Percentiles rank a stretch among this genome's conserved stretches.
Conservation (phyloP, 345 rosid species). For the Murraya koenigii region DNA sequence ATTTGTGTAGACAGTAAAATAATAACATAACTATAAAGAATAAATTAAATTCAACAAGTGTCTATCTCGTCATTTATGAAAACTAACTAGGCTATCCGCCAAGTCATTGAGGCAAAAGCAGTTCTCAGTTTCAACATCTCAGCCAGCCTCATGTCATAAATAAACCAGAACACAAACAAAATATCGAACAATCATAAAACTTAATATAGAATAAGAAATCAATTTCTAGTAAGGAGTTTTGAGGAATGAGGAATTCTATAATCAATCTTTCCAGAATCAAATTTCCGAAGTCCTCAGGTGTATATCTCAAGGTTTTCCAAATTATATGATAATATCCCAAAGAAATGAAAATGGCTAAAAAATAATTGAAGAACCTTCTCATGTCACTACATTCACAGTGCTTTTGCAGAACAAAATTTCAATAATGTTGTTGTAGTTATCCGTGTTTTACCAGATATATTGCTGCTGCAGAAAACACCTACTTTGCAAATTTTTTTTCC, state of each 20-base stretch:
- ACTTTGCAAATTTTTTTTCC: not conserved
- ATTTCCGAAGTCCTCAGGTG: not conserved
- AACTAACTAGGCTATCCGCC: not conserved
- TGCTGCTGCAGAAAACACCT: not conserved
- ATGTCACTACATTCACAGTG: not conserved
- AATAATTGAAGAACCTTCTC: not conserved
- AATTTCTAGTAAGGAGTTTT: not conserved
- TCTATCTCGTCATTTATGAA: not conserved
- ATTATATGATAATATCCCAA: not conserved
- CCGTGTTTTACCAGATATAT: not conserved
- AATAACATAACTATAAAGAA: not conserved
- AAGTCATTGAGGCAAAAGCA: not conserved
- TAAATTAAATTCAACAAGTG: not conserved
- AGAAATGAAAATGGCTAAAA: not conserved
- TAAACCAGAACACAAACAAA: not conserved
- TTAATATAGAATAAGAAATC: constrained; percentile 6
- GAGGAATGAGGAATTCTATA: not conserved
- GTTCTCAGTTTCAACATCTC: not conserved
- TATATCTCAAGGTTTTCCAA: not conserved
- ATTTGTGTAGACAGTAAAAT: not conserved
- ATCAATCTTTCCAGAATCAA: not conserved
- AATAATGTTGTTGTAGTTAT: not conserved
- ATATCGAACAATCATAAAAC: not conserved
- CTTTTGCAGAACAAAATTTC: not conserved
- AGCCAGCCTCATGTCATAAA: not conserved